Evolutionary conservation across 345 rosid species (phyloP).

Genomic region (Raphanus sativus): DNA sequence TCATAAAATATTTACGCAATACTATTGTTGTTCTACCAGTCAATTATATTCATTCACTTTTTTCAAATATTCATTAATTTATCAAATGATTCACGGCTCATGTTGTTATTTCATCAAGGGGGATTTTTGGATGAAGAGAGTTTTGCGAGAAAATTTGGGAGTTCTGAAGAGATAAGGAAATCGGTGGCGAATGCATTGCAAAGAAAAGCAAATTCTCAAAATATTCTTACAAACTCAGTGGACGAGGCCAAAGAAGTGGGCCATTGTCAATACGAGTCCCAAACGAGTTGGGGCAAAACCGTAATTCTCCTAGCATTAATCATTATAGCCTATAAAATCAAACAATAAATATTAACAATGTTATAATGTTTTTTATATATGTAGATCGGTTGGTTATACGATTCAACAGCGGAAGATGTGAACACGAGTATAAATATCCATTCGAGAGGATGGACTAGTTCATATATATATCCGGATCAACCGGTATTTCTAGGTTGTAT

Average conservation of each 20-base stretch:
- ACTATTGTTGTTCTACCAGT: not conserved
- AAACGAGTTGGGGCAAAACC: constrained; percentile 58
- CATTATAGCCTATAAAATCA: not conserved
- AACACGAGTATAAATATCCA: constrained; percentile 58
- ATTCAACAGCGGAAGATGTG: constrained; percentile 55
- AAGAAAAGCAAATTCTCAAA: constrained; percentile 30
- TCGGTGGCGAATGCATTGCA: constrained; percentile 48
- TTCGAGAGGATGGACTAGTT: constrained; percentile 54
- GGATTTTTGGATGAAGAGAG: constrained; percentile 14
- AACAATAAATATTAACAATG: not conserved
- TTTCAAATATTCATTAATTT: not conserved
- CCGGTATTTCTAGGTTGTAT: constrained; percentile 62
- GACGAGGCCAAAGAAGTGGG: constrained; percentile 52
- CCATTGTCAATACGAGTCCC: constrained; percentile 45
- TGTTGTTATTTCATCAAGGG: constrained; percentile 17
- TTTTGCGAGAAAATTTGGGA: constrained; percentile 43
- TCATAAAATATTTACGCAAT: not conserved
- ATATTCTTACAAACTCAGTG: constrained; percentile 1
- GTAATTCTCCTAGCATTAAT: constrained; percentile 25
- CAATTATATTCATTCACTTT: too few relatives aligned
- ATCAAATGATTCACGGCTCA: not conserved
- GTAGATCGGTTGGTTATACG: constrained; percentile 69
- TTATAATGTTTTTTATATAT: not conserved
- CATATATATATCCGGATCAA: constrained; percentile 31
- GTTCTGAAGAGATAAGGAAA: constrained; percentile 43